Conservation (phyloP, 148 eudicot species). For the Arbutus unedo region DNA sequence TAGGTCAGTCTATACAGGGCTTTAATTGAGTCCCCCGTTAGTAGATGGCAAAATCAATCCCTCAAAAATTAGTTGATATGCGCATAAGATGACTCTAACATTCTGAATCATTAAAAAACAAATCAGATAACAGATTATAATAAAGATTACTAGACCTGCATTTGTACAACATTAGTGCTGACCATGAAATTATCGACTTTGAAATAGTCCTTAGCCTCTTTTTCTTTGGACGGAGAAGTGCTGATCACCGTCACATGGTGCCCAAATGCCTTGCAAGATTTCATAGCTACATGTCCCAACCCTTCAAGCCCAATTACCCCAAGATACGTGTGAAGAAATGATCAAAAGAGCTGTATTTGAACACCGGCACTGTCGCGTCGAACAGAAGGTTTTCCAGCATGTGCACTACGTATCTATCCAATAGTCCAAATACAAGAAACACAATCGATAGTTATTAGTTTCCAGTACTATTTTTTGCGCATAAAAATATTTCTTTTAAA, state of each 20-base stretch:
- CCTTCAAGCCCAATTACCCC: constrained; percentile 86
- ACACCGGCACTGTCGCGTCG: constrained; percentile 78
- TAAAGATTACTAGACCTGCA: constrained; percentile 51
- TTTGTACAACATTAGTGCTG: constrained; percentile 53
- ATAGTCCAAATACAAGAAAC: not conserved
- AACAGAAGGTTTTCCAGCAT: constrained; percentile 65
- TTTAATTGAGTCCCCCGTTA: too few relatives aligned
- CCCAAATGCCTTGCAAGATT: constrained; percentile 80
- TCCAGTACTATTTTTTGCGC: too few relatives aligned
- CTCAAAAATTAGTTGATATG: too few relatives aligned
- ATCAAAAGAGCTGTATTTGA: too few relatives aligned
- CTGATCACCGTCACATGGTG: constrained; percentile 87
- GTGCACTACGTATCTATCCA: constrained; percentile 61
- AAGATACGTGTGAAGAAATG: too few relatives aligned
- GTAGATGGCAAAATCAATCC: too few relatives aligned
- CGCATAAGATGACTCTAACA: too few relatives aligned
- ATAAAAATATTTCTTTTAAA: too few relatives aligned
- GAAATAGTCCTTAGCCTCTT: constrained; percentile 57
- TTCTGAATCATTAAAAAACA: too few relatives aligned
- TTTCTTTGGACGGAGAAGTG: constrained; percentile 78
- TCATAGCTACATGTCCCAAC: constrained; percentile 79
- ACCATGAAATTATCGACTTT: constrained; percentile 75
- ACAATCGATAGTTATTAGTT: too few relatives aligned
- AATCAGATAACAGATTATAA: too few relatives aligned
- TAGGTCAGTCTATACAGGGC: too few relatives aligned